Evolutionary conservation across 2,329 filamentous ascomycete species (phyloP), one percentile per base, ranked within the genome.

Genomic region (Trichoderma endophyticum): DNA sequence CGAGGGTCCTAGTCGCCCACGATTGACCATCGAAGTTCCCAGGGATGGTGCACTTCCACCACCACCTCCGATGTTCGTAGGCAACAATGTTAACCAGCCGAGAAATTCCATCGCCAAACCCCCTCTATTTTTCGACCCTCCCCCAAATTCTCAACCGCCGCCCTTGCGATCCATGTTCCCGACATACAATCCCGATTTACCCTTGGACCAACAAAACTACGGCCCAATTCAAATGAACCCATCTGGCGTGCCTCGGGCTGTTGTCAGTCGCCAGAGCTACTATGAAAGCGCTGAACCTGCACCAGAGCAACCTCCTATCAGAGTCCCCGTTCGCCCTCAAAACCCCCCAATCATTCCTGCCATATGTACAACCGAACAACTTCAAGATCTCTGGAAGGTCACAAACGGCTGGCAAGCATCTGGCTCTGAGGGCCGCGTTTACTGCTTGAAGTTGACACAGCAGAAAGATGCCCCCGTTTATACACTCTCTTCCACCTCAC

Each of bases 151-250:
- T 59, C 78, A 78, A 72, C 77, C 78, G 1, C 86, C 75, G 73
- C 76, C 80, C 0, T 86, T 92, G 76, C 87, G 88, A 36, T 94
- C 92, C 28, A 94, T 95, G 76, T 95, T 95, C 76, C 92, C 92
- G 8, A 86, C 87, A 34, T 94, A 94, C 78, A 90, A 95, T 77
- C 90, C 89, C 3, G 86, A 86, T 1, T 78, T 93, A 28, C 85
- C 91, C 6, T 85, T 93, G 3, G 85, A 89, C 70, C 88, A 89
- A 71, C 92, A 95, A 77, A 82, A 88, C 61, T 94, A 95, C 81
- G 91, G 87, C 63, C 91, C 92, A 3, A 90, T 88, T 0, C 89
- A 91, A 78, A 82, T 86, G 70, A 89, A 87, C 73, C 90, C 91
- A 14, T 87, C 87, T 1, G 86, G 88, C 36, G 88, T 93, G 63